Conservation (phyloP, 2,329 filamentous ascomycete species). For the Beauveria sp. region DNA sequence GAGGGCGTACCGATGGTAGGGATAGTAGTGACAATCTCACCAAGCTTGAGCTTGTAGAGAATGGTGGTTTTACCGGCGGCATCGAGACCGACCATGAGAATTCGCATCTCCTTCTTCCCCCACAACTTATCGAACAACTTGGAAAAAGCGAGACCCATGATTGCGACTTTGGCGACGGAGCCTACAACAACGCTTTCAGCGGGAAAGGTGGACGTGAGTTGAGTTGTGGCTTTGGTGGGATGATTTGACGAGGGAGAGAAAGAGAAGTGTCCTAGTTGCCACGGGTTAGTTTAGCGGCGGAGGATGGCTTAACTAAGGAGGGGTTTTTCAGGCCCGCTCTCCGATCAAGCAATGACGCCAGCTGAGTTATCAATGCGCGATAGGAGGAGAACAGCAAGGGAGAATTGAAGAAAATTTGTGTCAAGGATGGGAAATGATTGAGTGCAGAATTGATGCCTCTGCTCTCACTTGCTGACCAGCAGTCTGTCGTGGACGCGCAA, state of each 20-base stretch:
- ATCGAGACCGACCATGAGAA: slow-evolving; percentile 99
- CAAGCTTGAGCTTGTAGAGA: slow-evolving; percentile 99
- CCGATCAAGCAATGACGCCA: slow-evolving; percentile 12
- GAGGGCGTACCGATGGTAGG: slow-evolving; percentile 78
- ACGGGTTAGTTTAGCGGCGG: slow-evolving; percentile 22
- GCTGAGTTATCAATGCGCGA: slow-evolving; percentile 2
- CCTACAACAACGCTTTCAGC: slow-evolving; percentile 16
- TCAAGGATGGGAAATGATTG: background rate
- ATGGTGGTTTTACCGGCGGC: slow-evolving; percentile 99
- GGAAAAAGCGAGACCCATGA: slow-evolving; percentile 97
- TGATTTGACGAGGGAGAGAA: slow-evolving; percentile 16
- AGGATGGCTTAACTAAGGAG: slow-evolving; percentile 12
- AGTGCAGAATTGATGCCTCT: background rate
- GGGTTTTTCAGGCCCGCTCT: slow-evolving; percentile 13
- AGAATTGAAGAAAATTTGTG: background rate
- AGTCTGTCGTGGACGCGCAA: background rate
- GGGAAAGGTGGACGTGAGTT: slow-evolving; percentile 15
- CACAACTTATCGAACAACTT: slow-evolving; percentile 94
- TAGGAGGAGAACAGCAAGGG: background rate
- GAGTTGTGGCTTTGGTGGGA: slow-evolving; percentile 20
- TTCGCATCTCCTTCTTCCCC: slow-evolving; percentile 99
- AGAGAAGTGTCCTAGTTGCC: slow-evolving; percentile 22
- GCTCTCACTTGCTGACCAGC: background rate
- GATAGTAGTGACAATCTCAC: slow-evolving; percentile 98
- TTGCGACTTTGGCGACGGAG: slow-evolving; percentile 45